A percentile compares a stretch with the other conserved stretches of the same genome.
Evolutionary conservation across 495 filamentous ascomycete species (phyloP).

Genomic region (Xylaria castorea): DNA sequence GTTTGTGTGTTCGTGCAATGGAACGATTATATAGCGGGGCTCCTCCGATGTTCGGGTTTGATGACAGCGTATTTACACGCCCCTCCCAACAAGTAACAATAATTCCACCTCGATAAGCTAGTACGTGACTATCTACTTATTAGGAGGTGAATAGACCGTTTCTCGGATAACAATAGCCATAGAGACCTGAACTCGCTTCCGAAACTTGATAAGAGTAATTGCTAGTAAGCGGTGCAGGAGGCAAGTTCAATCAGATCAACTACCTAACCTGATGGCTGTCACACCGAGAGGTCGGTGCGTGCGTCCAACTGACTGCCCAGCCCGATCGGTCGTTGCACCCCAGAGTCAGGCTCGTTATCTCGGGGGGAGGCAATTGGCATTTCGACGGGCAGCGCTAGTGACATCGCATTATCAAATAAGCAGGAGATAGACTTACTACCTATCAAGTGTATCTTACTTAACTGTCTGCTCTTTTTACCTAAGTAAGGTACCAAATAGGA

Average conservation of each 20-base stretch:
- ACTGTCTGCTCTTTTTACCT: constrained; percentile 4
- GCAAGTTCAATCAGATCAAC: not conserved
- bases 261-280: not conserved
- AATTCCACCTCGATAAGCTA: constrained; percentile 6
- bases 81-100: not conserved
- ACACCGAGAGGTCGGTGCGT: not conserved
- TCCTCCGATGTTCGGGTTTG: constrained; percentile 15
- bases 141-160: not conserved
- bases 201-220: not conserved
- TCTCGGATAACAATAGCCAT: constrained; percentile 6
- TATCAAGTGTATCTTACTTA: constrained; percentile 1
- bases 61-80: not conserved
- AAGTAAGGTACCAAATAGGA: not conserved
- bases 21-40: not conserved
- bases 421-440: not conserved
- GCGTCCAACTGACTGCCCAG: not conserved
- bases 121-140: not conserved
- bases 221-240: not conserved
- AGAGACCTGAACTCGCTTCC: not conserved
- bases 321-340: not conserved
- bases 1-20: not conserved
- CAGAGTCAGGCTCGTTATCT: constrained; percentile 3
- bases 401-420: constrained; percentile 20
- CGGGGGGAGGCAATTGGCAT: not conserved
- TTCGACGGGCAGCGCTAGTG: constrained; percentile 14